Base-by-base conservation (phyloP, 1,284 basidiomycete genomes). In the Leucoagaricus sp. region DNA sequence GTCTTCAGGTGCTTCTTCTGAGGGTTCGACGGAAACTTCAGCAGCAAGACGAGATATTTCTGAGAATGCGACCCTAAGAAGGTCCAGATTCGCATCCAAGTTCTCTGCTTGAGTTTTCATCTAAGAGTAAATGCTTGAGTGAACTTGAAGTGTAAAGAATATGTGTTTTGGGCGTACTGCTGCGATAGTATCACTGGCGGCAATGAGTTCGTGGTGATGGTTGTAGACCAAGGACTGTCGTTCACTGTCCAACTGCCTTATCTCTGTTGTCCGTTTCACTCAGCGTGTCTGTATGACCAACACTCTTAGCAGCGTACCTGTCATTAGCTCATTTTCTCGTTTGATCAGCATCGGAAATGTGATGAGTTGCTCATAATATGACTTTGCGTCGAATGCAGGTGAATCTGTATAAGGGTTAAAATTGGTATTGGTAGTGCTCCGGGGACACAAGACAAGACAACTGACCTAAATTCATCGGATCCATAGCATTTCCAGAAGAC, bases 161-260 rank as follows among this genome's bases (percentile, higher is more conserved):
- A 31, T 10, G 25, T 12, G 31, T 5, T 49, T 47, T 19, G 44
- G 12, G 69, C 85, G 42, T 72, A 94, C 93, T 21, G 88, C 85
- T 58, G 86, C 85, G 60, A 96, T 96, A 5, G 94, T 96, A 65
- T 94, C 93, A 61, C 89, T 93, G 1, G 94, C 94, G 1, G 91
- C 90, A 47, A 96, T 94, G 19, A 96, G 84, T 65, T 96, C 94
- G 63, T 95, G 93, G 66, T 96, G 94, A 65, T 96, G 94, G 63
- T 96, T 95, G 69, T 96, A 96, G 3, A 96, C 94, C 36, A 96
- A 75, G 19, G 90, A 91, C 69, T 96, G 94, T 29, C 93, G 80
- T 67, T 96, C 94, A 63, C 89, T 87, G 58, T 96, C 93, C 4
- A 96, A 74, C 62, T 95, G 85, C 42, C 91, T 81, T 58, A 96